phyloP scores from a whole-genome alignment of 352 stramenopile species.

The Thalassiosira exigua region DNA sequence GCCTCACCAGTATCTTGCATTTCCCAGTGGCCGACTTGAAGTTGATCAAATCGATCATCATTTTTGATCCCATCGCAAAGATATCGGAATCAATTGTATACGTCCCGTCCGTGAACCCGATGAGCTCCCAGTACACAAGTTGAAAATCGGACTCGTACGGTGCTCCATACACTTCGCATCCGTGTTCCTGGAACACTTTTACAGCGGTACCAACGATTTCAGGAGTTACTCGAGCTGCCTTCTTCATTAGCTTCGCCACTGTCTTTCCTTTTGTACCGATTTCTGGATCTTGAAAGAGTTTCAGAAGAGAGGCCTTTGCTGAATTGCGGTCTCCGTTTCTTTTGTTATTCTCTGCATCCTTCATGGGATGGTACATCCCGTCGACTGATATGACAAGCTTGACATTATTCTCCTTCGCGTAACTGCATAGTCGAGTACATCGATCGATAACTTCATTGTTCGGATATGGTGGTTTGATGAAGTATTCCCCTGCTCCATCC shows the following conservation, averaged over 20 bases:
- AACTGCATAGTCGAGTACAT: constrained; percentile 1
- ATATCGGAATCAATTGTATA: constrained; percentile 30
- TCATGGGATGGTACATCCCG: neutral
- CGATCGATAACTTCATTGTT: constrained; percentile 2
- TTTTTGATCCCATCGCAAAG: constrained; percentile 29
- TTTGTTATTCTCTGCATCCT: constrained; percentile 5
- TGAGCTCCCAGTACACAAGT: constrained; percentile 29
- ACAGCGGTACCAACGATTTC: constrained; percentile 5
- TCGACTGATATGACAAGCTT: neutral
- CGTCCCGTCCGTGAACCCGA: constrained; percentile 28
- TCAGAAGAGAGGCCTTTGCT: neutral
- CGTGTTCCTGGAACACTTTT: constrained; percentile 1
- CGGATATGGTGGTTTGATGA: neutral
- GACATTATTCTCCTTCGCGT: constrained; percentile 6
- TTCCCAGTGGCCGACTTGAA: constrained; percentile 4
- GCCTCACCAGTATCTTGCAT: constrained; percentile 20
- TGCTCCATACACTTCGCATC: constrained; percentile 17
- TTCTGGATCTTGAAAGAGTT: no score
- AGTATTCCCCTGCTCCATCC: constrained; percentile 8
- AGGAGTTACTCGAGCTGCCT: constrained; percentile 2
- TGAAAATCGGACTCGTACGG: constrained; percentile 29
- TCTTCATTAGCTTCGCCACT: constrained; percentile 8
- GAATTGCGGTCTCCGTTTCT: constrained; percentile 2
- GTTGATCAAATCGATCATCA: constrained; percentile 26
- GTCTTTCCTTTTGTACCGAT: no score